Conservation (phyloP, 371 early-diverging fungal genomes). For the Mortierella sp. region DNA sequence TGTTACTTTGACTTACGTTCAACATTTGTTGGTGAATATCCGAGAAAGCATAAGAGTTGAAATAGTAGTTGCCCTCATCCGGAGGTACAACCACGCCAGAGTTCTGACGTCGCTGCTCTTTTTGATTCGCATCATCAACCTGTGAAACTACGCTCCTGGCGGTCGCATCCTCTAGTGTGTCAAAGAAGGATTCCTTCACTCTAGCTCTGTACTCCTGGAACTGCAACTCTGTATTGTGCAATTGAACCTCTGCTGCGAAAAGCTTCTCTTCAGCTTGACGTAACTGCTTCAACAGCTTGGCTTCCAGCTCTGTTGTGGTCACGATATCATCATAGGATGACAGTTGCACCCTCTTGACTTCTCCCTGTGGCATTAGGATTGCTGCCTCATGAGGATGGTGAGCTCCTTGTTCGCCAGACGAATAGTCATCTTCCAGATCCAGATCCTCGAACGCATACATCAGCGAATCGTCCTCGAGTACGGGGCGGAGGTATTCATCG, state of each 20-base stretch:
- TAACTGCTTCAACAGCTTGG: slow-evolving; percentile 65
- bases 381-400: slow-evolving; percentile 17
- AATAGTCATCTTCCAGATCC: slow-evolving; percentile 64
- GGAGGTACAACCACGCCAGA: slow-evolving; percentile 26
- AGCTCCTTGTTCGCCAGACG: background rate
- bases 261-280: slow-evolving; percentile 61
- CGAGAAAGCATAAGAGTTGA: slow-evolving; percentile 83
- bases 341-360: slow-evolving; percentile 11
- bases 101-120: slow-evolving; percentile 12
- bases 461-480: slow-evolving; percentile 85
- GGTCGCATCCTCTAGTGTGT: slow-evolving; percentile 57
- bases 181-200: slow-evolving; percentile 80
- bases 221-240: slow-evolving; percentile 64
- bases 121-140: background rate
- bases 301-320: slow-evolving; percentile 69
- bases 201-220: slow-evolving; percentile 77
- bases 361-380: slow-evolving; percentile 34
- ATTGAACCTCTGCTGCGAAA: slow-evolving; percentile 63
- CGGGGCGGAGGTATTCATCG: slow-evolving; percentile 82
- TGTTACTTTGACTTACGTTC: slow-evolving; percentile 46
- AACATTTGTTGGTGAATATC: slow-evolving; percentile 77
- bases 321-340: slow-evolving; percentile 37
- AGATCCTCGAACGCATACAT: slow-evolving; percentile 76
- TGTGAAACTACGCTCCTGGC: slow-evolving; percentile 33
- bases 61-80: slow-evolving; percentile 81